Evolutionary conservation across 1,139 yeast species (phyloP).

Genomic region (Hansenula sp.): DNA sequence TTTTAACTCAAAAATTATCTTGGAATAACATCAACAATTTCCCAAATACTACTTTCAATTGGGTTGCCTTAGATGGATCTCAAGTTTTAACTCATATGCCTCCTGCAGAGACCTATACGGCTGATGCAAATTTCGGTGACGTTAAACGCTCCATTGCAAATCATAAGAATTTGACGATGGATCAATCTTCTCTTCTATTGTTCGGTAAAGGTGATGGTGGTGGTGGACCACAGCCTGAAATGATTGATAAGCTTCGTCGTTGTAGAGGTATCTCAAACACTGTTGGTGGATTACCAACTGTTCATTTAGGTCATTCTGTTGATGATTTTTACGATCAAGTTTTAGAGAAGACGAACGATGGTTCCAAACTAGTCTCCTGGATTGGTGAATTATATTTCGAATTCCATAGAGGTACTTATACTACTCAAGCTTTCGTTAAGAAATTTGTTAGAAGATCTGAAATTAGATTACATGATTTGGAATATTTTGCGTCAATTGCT

Average conservation of each 20-base stretch:
- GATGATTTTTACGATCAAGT: slow-evolving; percentile 75
- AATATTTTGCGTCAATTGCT: slow-evolving; percentile 73
- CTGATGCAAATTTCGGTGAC: slow-evolving; percentile 89
- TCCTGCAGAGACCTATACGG: slow-evolving; percentile 93
- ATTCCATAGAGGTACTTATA: slow-evolving; percentile 95
- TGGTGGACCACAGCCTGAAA: slow-evolving; percentile 93
- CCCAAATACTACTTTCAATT: slow-evolving; percentile 87
- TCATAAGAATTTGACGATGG: slow-evolving; percentile 79
- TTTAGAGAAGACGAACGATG: slow-evolving; percentile 58
- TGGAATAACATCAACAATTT: slow-evolving; percentile 94
- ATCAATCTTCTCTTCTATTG: slow-evolving; percentile 74
- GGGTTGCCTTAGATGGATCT: slow-evolving; percentile 93
- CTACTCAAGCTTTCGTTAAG: slow-evolving; percentile 87
- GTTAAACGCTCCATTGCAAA: slow-evolving; percentile 74
- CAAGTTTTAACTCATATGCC: slow-evolving; percentile 97
- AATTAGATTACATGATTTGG: slow-evolving; percentile 77
- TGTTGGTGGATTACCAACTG: slow-evolving; percentile 76
- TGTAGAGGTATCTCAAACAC: slow-evolving; percentile 84
- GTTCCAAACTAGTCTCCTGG: slow-evolving; percentile 77
- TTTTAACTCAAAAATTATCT: slow-evolving; percentile 87
- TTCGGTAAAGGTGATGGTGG: slow-evolving; percentile 98
- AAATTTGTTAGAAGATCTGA: slow-evolving; percentile 79
- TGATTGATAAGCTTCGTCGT: slow-evolving; percentile 88
- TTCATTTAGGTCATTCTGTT: slow-evolving; percentile 66
- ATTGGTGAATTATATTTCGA: slow-evolving; percentile 91